A percentile compares a stretch with the other conserved stretches of the same genome.
Evolutionary conservation across 805 yeast genomes (phyloP).

Genomic region (Lipomyces yamadae): DNA sequence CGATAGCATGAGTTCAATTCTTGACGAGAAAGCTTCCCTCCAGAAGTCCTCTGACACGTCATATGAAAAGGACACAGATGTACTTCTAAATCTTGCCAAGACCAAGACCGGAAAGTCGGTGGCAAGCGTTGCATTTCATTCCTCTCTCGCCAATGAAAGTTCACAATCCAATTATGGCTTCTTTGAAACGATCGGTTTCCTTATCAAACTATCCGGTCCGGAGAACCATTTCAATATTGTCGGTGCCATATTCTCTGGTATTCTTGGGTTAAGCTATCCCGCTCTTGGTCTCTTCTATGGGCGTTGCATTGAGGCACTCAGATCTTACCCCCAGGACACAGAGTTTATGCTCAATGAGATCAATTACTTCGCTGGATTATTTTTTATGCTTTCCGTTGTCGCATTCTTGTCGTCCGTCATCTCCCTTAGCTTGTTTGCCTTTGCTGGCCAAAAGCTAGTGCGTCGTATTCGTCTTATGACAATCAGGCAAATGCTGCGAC

Average conservation of each 20-base stretch:
- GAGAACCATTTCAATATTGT: slow-evolving; percentile 17
- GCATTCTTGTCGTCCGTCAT: slow-evolving; percentile 16
- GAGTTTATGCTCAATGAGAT: slow-evolving; percentile 21
- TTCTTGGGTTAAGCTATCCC: slow-evolving; percentile 26
- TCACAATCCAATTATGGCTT: slow-evolving; percentile 2
- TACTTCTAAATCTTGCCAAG: slow-evolving; percentile 1
- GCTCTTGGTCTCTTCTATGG: slow-evolving; percentile 33
- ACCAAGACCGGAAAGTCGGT: slow-evolving; percentile 20
- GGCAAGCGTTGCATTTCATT: slow-evolving; percentile 7
- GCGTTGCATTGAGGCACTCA: slow-evolving; percentile 26
- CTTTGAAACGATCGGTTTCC: not conserved
- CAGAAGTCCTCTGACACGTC: not conserved
- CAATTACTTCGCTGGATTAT: slow-evolving; percentile 24
- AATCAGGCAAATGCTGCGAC: slow-evolving; percentile 46
- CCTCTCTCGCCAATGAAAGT: slow-evolving; percentile 6
- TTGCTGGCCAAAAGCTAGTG: slow-evolving; percentile 45
- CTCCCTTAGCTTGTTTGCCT: slow-evolving; percentile 39
- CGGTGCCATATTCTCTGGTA: slow-evolving; percentile 18
- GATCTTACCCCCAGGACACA: slow-evolving; percentile 21
- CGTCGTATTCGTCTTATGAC: slow-evolving; percentile 44
- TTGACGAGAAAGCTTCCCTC: slow-evolving; percentile 13
- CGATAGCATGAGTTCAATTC: slow-evolving; percentile 7
- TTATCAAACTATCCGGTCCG: slow-evolving; percentile 16
- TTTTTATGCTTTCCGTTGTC: slow-evolving; percentile 27
- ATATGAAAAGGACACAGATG: not conserved